Evolutionary conservation across 75 land plant genomes (phyloP).

Genomic region (Cunninghamia lanceolata): DNA sequence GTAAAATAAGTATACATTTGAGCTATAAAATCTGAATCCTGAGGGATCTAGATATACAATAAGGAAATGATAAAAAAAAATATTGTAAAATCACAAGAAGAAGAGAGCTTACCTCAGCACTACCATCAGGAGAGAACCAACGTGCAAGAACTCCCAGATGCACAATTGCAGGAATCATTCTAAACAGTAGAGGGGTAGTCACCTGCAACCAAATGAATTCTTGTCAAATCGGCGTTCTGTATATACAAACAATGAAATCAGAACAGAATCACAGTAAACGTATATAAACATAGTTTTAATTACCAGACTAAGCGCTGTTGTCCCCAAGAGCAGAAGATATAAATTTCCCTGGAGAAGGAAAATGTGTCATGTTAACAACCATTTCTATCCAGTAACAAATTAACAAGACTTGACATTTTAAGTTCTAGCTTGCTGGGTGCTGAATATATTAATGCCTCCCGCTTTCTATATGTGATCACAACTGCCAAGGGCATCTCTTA

Average conservation of each 20-base stretch:
- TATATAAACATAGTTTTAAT: constrained; percentile 1
- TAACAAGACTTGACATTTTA: neutral
- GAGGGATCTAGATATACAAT: neutral
- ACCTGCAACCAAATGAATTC: constrained; percentile 49
- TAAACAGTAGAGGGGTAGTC: constrained; percentile 92
- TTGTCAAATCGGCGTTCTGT: neutral
- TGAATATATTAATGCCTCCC: neutral
- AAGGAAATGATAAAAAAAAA: neutral
- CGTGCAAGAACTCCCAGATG: constrained; percentile 80
- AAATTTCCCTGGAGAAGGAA: constrained; percentile 66
- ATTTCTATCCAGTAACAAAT: neutral
- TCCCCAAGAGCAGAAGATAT: constrained; percentile 91
- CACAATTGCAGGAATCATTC: constrained; percentile 87
- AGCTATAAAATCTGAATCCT: neutral
- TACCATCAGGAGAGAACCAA: constrained; percentile 81
- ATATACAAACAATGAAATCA: neutral
- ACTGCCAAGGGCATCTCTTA: neutral
- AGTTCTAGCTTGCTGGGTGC: neutral
- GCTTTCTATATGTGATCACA: constrained; percentile 1
- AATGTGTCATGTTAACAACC: neutral
- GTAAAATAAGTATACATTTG: neutral
- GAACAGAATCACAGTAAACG: neutral
- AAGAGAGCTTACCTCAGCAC: constrained; percentile 46
- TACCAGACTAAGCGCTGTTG: constrained; percentile 97
- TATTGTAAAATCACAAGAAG: neutral